Conservation (phyloP, 768 basidiomycete genomes). For the Xanthoconium purpureum region DNA sequence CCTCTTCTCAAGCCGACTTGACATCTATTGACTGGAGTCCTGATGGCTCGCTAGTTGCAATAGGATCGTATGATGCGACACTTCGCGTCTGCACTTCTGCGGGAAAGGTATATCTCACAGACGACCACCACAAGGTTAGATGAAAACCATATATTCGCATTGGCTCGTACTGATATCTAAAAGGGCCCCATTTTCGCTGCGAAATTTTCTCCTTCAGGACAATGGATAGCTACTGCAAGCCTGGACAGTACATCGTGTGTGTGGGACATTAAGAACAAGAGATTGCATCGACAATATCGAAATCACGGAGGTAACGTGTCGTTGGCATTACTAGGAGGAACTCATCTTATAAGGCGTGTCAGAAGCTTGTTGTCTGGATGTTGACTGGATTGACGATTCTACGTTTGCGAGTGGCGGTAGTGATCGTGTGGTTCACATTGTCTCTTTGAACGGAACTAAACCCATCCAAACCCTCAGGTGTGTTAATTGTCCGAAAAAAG, state of each 20-base stretch:
- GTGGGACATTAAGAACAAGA: conserved; percentile 69
- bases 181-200: conserved; percentile 81
- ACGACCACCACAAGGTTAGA: conserved; percentile 63
- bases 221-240: conserved; percentile 73
- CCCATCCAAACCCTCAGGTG: conserved; percentile 65
- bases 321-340: not conserved
- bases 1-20: conserved; percentile 54
- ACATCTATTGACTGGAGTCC: conserved; percentile 77
- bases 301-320: conserved; percentile 56
- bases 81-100: conserved; percentile 63
- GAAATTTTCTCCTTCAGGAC: conserved; percentile 70
- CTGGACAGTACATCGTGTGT: conserved; percentile 74
- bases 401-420: conserved; percentile 74
- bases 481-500: conserved; percentile 23
- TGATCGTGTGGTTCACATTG: conserved; percentile 60
- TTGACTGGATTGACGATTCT: conserved; percentile 73
- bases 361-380: conserved; percentile 74
- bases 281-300: conserved; percentile 59
- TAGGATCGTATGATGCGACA: conserved; percentile 73
- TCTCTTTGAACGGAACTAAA: conserved; percentile 48
- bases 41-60: conserved; percentile 69
- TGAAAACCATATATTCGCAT: not conserved
- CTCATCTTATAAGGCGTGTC: conserved; percentile 10
- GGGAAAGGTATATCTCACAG: conserved; percentile 62
- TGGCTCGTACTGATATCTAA: conserved; percentile 22